phyloP scores from a whole-genome alignment of 2,329 filamentous ascomycete species.

The Aspergillus carbonarius region DNA sequence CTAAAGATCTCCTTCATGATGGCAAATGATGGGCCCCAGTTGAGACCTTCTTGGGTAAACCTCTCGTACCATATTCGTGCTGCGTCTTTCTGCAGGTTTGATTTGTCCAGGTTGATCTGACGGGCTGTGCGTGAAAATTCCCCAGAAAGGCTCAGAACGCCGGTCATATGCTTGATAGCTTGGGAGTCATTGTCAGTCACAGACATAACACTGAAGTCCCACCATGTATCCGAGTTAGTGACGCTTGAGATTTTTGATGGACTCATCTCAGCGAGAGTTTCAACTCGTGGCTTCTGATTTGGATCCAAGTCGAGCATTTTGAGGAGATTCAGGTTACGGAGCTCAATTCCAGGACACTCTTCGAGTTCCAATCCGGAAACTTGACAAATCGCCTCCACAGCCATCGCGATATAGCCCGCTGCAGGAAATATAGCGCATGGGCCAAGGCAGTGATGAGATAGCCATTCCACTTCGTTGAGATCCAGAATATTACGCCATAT shows the following conservation, averaged over 20 bases:
- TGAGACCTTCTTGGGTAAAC: not conserved
- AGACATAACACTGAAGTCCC: not conserved
- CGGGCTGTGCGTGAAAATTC: not conserved
- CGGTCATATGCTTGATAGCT: not conserved
- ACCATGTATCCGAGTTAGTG: not conserved
- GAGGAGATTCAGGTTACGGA: not conserved
- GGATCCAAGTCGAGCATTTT: not conserved
- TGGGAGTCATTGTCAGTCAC: not conserved
- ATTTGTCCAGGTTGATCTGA: not conserved
- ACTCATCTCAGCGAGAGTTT: not conserved
- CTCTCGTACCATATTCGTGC: not conserved
- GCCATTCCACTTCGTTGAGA: slow-evolving; percentile 27
- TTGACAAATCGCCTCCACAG: slow-evolving; percentile 25
- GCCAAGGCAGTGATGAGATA: slow-evolving; percentile 27
- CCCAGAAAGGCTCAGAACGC: not conserved
- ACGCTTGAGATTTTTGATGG: not conserved
- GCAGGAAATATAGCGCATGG: slow-evolving; percentile 26
- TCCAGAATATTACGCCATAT: slow-evolving; percentile 32
- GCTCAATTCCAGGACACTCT: not conserved
- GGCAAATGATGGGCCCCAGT: not conserved
- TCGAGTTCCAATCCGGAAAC: not conserved
- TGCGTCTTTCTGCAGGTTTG: not conserved
- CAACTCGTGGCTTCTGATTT: not conserved
- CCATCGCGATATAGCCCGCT: slow-evolving; percentile 30
- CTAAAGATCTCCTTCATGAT: not conserved